Base-by-base conservation (phyloP, 2,329 filamentous ascomycete species). In the Colletotrichum viniferum region DNA sequence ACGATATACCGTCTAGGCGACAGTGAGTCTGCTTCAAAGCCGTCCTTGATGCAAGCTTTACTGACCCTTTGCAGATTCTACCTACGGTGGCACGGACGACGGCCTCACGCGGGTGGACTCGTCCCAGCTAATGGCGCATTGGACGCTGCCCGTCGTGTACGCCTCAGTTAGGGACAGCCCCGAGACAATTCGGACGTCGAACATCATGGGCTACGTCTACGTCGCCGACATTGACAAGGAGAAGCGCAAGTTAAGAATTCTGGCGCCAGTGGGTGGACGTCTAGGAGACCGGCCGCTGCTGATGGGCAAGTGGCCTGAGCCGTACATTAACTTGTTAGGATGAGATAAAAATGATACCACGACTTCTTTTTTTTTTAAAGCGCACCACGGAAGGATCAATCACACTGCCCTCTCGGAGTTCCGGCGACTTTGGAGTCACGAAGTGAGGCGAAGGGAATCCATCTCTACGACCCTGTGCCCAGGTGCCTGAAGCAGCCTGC, bases 191-290 rank as follows among this genome's bases (percentile, higher is more conserved):
- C 91, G 95, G 14, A 94, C 96, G 79, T 92, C 96, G 9, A 94
- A 93, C 71, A 93, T 98, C 34, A 94, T 97, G 90, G 97, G 97
- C 0, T 99, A 98, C 81, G 90, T 98, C 34, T 98, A 98, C 81
- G 94, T 98, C 18, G 94, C 95, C 1, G 95, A 98, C 77, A 95
- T 98, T 5, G 96, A 99, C 81, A 94, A 95, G 81, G 93, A 94
- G 79, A 94, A 94, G 83, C 92, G 92, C 78, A 94, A 94, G 82
- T 88, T 98, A 36, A 94, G 95, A 81, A 88, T 98, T 24, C 86
- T 99, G 74, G 93, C 95, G 21, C 97, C 97, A 2, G 92, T 98
- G 76, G 94, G 94, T 68, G 96, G 96, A 4, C 90, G 94, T 74
- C 88, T 98, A 75, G 95, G 95, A 1, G 91, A 94, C 78, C 90